Conservation (phyloP, 2,329 filamentous ascomycete species). For the Fusarium lyarnte region DNA sequence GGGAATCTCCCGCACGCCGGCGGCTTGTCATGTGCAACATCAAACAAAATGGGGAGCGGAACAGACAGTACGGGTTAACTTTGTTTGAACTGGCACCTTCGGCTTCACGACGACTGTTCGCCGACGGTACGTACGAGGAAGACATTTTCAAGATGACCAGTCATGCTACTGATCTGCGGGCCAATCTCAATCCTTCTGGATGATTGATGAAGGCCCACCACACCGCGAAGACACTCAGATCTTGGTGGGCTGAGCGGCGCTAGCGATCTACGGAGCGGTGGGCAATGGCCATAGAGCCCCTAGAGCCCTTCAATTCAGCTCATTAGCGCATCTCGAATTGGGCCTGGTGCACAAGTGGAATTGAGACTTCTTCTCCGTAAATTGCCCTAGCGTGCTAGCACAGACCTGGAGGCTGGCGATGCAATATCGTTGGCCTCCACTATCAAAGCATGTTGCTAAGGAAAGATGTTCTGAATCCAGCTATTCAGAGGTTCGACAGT, state of each 20-base stretch:
- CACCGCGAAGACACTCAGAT: conserved; percentile 39
- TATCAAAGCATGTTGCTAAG: conserved; percentile 14
- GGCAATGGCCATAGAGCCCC: conserved; percentile 36
- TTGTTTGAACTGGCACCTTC: conserved; percentile 8
- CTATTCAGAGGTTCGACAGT: conserved; percentile 9
- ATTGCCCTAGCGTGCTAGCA: conserved; percentile 21
- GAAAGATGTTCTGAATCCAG: conserved; percentile 8
- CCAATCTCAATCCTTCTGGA: conserved; percentile 42
- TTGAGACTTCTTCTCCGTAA: conserved; percentile 19
- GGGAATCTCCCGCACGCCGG: conserved; percentile 43
- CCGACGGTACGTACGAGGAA: conserved; percentile 10
- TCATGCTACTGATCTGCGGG: conserved; percentile 42
- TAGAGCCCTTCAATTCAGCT: conserved; percentile 40
- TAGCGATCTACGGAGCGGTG: conserved; percentile 45
- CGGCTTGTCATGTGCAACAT: conserved; percentile 28
- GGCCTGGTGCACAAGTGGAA: conserved; percentile 20
- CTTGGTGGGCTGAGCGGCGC: conserved; percentile 42
- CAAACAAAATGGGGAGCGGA: conserved; percentile 7
- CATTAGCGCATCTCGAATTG: conserved; percentile 37
- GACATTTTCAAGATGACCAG: conserved; percentile 34
- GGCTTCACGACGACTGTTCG: conserved; percentile 4
- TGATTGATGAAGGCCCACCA: conserved; percentile 36
- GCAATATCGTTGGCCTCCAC: conserved; percentile 21
- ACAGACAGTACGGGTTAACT: conserved; percentile 14
- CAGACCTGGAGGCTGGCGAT: conserved; percentile 12